Percentiles rank a stretch among this genome's conserved stretches.
Evolutionary conservation across 140 eudicot genomes (phyloP).

Genomic region (Flaveria floridana): DNA sequence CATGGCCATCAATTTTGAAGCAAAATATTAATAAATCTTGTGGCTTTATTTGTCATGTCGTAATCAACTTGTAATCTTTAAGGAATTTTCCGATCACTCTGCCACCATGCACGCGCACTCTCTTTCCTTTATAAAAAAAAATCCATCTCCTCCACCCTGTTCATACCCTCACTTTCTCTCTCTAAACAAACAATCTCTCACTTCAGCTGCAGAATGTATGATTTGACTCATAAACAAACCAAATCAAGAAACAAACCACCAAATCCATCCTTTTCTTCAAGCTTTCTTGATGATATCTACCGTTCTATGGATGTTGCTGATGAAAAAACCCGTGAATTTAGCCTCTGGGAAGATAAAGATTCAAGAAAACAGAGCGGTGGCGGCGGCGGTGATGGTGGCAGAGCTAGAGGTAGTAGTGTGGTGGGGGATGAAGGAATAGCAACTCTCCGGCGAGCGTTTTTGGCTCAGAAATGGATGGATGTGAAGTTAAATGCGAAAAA

Average conservation of each 20-base stretch:
- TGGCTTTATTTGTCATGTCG: constrained; percentile 21
- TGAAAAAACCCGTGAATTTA: not conserved
- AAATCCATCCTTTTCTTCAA: constrained; percentile 41
- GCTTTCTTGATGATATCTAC: constrained; percentile 39
- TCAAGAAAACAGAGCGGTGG: not conserved
- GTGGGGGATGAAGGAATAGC: constrained; percentile 30
- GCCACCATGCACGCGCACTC: constrained; percentile 40
- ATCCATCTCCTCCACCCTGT: constrained; percentile 18
- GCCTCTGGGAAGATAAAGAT: not conserved
- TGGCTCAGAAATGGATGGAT: constrained; percentile 40
- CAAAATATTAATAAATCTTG: not conserved
- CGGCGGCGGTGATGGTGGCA: not conserved
- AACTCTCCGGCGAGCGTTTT: constrained; percentile 38
- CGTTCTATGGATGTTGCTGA: constrained; percentile 33
- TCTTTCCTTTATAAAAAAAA: constrained; percentile 31
- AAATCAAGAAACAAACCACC: constrained; percentile 25
- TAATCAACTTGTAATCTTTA: constrained; percentile 21
- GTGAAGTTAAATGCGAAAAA: constrained; percentile 21
- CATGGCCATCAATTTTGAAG: not conserved
- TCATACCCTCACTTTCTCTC: constrained; percentile 18
- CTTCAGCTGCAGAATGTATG: constrained; percentile 35
- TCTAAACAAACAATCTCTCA: constrained; percentile 16
- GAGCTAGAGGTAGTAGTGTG: not conserved
- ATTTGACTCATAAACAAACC: constrained; percentile 32
- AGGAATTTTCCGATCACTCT: constrained; percentile 31